A percentile compares a stretch with the other conserved stretches of the same genome.
phyloP scores from a whole-genome alignment of 23 red algal genomes.

The Gracilaria gracilis region DNA sequence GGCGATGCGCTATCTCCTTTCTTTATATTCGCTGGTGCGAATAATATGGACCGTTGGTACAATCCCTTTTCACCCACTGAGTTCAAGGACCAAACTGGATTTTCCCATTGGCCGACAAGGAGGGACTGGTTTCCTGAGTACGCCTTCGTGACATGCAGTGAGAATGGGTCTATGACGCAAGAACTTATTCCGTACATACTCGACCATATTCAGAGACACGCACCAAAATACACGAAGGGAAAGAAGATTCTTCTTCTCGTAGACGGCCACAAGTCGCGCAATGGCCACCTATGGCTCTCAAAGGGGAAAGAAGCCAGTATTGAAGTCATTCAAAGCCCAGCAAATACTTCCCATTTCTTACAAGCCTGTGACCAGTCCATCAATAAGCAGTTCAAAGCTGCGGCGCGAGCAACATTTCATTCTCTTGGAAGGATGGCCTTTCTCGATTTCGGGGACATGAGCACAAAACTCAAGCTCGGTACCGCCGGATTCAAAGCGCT shows the following conservation, averaged over 20 bases:
- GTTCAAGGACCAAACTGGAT: neutral
- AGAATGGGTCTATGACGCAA: neutral
- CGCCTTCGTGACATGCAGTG: neutral
- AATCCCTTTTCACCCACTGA: neutral
- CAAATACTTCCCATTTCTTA: neutral
- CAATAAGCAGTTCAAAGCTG: neutral
- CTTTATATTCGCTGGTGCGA: conserved; percentile 9
- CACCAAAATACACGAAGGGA: neutral
- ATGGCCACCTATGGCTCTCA: neutral
- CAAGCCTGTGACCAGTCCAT: neutral
- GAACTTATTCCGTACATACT: neutral
- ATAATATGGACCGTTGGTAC: neutral
- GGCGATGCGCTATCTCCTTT: conserved; percentile 6
- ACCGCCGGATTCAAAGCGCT: too few relatives aligned
- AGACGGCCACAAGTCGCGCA: neutral
- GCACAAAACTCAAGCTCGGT: too few relatives aligned
- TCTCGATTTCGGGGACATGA: neutral
- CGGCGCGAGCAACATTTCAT: neutral
- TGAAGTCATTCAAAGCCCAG: neutral
- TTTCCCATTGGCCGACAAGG: neutral
- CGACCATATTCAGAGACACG: neutral
- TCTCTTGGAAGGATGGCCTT: neutral
- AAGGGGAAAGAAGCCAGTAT: neutral
- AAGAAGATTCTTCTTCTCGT: neutral
- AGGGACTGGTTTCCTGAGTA: neutral